phyloP scores from a whole-genome alignment of 371 early-diverging fungal genomes.

The Mucor velutinosus region DNA sequence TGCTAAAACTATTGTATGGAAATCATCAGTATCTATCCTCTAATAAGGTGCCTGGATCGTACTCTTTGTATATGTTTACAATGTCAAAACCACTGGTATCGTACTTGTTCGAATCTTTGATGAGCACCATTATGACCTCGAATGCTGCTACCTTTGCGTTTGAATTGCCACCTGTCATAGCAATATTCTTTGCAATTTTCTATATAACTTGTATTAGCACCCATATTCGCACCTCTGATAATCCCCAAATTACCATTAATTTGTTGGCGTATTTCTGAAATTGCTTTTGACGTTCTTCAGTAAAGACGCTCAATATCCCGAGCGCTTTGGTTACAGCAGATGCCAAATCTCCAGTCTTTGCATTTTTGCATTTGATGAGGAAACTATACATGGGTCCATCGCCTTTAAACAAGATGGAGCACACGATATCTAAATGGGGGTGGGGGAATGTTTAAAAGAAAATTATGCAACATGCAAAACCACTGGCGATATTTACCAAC shows the following conservation, averaged over 20 bases:
- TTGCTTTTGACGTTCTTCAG: conserved; percentile 15
- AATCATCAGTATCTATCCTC: no score
- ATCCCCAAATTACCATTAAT: conserved; percentile 18
- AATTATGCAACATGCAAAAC: background rate
- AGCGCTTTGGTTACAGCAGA: conserved; percentile 28
- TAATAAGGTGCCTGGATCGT: conserved; percentile 11
- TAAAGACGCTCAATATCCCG: conserved; percentile 31
- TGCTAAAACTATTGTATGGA: conserved; percentile 20
- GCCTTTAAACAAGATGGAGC: conserved; percentile 38
- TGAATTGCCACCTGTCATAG: conserved; percentile 4
- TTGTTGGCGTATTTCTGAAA: conserved; percentile 32
- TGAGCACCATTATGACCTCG: conserved; percentile 9
- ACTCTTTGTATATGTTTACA: conserved; percentile 64
- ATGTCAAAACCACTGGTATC: conserved; percentile 46
- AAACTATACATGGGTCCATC: conserved; percentile 31
- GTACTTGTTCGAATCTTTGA: conserved; percentile 8
- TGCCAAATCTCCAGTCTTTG: background rate
- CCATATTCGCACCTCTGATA: background rate
- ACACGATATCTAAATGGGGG: conserved; percentile 33
- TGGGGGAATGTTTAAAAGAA: background rate
- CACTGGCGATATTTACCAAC: conserved; percentile 26
- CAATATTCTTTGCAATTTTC: background rate
- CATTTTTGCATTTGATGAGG: conserved; percentile 15
- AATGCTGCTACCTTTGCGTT: conserved; percentile 3
- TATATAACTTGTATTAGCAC: background rate